Evolutionary conservation across 129 eudicot species (phyloP).

Genomic region (Kitagawia praeruptora): DNA sequence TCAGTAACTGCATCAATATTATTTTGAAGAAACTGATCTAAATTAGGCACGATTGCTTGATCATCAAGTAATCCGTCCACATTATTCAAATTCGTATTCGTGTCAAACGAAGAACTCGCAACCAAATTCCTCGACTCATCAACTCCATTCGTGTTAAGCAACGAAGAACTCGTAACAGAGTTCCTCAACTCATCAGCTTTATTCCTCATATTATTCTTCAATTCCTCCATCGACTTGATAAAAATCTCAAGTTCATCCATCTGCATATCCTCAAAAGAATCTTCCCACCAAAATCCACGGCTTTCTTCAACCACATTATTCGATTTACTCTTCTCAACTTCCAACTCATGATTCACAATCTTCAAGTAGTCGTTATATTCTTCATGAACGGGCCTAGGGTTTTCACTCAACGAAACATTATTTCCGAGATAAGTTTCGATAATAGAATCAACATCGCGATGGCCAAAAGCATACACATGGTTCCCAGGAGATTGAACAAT

Average conservation of each 20-base stretch:
- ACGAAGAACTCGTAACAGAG: not conserved
- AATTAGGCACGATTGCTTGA: not conserved
- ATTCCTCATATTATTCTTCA: not conserved
- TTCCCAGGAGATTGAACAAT: not conserved
- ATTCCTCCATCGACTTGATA: not conserved
- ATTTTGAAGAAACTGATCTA: no score
- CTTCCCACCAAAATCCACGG: not conserved
- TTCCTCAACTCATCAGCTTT: not conserved
- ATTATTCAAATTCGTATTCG: no score
- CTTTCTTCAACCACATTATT: not conserved
- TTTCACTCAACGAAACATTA: not conserved
- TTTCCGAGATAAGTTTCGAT: not conserved
- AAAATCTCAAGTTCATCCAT: not conserved
- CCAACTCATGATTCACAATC: not conserved
- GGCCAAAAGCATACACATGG: not conserved
- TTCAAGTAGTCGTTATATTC: not conserved
- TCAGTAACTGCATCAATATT: not conserved
- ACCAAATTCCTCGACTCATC: not conserved
- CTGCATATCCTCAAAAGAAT: not conserved
- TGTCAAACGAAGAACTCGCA: not conserved
- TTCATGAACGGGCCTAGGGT: not conserved
- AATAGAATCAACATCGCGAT: not conserved
- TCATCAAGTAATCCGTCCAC: not conserved
- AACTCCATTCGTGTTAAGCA: not conserved
- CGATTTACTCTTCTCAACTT: not conserved